These are phyloP conservation scores for Candida arabinofermentans DNA, from an alignment of 805 yeast genomes.

Conservation along the genomic window DNA sequence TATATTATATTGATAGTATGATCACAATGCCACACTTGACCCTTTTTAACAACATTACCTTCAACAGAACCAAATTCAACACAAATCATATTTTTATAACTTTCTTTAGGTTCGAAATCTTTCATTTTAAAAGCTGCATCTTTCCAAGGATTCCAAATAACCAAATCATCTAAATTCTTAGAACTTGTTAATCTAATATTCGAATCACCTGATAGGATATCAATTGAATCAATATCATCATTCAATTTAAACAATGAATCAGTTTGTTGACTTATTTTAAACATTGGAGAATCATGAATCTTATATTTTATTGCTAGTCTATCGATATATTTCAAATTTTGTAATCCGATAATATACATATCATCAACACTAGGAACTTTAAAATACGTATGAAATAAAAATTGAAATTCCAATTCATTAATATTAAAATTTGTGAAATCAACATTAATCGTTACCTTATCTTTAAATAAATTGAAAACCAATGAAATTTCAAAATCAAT, in stretches of 20 bases:
- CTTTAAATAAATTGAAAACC: slow-evolving; percentile 7
- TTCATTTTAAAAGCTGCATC: slow-evolving; percentile 11
- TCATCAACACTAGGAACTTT: slow-evolving; percentile 14
- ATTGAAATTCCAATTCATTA: slow-evolving; percentile 17
- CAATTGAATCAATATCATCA: slow-evolving; percentile 4
- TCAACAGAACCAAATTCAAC: slow-evolving; percentile 20
- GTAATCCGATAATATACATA: slow-evolving; percentile 18
- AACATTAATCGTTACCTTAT: slow-evolving; percentile 4
- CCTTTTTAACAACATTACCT: slow-evolving; percentile 5
- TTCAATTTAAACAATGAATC: slow-evolving; percentile 12
- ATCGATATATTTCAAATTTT: slow-evolving; percentile 11
- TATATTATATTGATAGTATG: slow-evolving; percentile 10
- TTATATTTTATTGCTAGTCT: slow-evolving; percentile 7
- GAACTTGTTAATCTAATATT: slow-evolving; percentile 11
- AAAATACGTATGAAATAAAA: slow-evolving; percentile 19
- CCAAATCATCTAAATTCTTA: slow-evolving; percentile 12
- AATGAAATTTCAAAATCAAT: slow-evolving; percentile 12
- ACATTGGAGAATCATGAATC: slow-evolving; percentile 10
- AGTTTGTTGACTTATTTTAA: slow-evolving; percentile 10
- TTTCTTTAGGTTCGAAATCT: slow-evolving; percentile 18
- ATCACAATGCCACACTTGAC: slow-evolving; percentile 13
- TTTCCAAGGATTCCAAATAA: slow-evolving; percentile 21
- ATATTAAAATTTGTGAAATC: slow-evolving; percentile 9
- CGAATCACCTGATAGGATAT: slow-evolving; percentile 15
- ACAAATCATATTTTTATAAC: slow-evolving; percentile 17